These are phyloP conservation scores for Microdochium nivale DNA, from an alignment of 2,329 filamentous ascomycete genomes.

Conservation along the genomic window DNA sequence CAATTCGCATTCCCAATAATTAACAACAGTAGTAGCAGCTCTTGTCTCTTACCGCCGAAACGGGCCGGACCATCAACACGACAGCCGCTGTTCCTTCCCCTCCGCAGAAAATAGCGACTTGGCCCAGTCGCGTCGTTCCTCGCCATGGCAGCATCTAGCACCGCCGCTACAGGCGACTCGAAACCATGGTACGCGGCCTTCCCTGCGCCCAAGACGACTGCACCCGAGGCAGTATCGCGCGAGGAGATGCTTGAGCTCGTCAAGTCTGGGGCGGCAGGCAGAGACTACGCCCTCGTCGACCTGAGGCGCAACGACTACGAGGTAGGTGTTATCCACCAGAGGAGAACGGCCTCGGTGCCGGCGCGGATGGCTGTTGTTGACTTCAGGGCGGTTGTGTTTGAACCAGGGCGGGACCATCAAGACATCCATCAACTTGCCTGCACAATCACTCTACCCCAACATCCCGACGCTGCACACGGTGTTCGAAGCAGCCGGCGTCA, in stretches of 20 bases:
- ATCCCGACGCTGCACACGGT: constrained; percentile 32
- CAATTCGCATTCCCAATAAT: too few relatives aligned
- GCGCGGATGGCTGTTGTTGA: constrained; percentile 1
- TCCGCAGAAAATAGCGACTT: too few relatives aligned
- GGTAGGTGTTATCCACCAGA: constrained; percentile 12
- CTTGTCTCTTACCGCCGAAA: too few relatives aligned
- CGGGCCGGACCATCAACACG: too few relatives aligned
- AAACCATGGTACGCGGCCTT: constrained; percentile 30
- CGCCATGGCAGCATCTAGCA: neutral
- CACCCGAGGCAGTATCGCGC: constrained; percentile 16
- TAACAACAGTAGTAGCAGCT: too few relatives aligned
- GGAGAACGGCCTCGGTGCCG: neutral
- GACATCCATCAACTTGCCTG: constrained; percentile 42
- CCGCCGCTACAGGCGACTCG: constrained; percentile 1
- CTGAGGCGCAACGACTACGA: constrained; percentile 32
- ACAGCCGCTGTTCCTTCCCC: too few relatives aligned
- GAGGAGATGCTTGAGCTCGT: constrained; percentile 27
- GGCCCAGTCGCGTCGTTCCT: too few relatives aligned
- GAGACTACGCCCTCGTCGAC: constrained; percentile 27
- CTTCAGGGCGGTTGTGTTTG: neutral
- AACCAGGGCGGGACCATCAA: constrained; percentile 46
- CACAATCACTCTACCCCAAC: constrained; percentile 33
- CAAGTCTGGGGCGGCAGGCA: constrained; percentile 4
- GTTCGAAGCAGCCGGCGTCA: constrained; percentile 29
- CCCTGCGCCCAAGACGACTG: constrained; percentile 22